Conservation (phyloP, 306 rosid genomes). For the Luffa aegyptiaca region DNA sequence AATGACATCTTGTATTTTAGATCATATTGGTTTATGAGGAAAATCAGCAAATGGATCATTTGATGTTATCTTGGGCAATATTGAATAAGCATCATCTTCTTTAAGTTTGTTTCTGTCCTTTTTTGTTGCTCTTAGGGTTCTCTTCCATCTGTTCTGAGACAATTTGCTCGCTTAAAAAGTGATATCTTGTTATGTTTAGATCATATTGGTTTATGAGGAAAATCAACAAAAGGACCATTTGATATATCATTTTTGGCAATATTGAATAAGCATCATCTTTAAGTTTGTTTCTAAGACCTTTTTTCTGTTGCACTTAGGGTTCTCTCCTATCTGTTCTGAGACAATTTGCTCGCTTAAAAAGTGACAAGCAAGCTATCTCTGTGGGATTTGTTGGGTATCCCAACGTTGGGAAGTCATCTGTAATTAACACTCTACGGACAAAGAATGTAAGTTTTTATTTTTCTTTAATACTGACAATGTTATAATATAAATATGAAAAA, state of each 20-base stretch:
- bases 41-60: neutral
- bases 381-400: constrained; percentile 98
- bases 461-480: constrained; percentile 12
- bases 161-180: constrained; percentile 73
- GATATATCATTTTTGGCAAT: neutral
- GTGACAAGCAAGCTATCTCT: constrained; percentile 94
- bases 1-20: neutral
- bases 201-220: neutral
- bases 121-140: constrained; percentile 46
- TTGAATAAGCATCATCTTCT: neutral
- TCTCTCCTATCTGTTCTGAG: constrained; percentile 90
- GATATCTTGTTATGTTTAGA: constrained; percentile 16
- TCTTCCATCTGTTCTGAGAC: constrained; percentile 86
- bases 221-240: neutral
- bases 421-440: constrained; percentile 76
- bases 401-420: constrained; percentile 95
- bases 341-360: constrained; percentile 77
- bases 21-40: neutral
- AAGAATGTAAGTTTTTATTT: constrained; percentile 51
- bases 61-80: neutral
- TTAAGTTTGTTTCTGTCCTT: neutral
- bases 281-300: neutral
- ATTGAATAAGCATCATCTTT: neutral
- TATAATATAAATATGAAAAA: neutral
- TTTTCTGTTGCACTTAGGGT: constrained; percentile 36